phyloP scores from a whole-genome alignment of 208 protist species.

The Lotmaria passim region DNA sequence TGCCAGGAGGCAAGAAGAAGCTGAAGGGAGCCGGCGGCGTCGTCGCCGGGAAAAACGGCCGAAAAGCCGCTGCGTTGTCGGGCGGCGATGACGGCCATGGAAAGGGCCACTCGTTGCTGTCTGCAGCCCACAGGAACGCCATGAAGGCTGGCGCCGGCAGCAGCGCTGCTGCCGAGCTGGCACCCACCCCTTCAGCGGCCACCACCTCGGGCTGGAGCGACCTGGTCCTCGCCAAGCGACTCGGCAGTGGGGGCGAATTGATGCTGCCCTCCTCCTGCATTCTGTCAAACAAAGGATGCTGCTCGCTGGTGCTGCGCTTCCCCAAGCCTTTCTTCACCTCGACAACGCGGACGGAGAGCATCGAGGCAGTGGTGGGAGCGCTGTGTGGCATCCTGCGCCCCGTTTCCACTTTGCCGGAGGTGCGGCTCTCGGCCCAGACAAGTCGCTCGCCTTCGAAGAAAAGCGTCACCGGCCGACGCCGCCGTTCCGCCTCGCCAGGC shows the following conservation, averaged over 20 bases:
- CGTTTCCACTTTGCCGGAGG: constrained; percentile 22
- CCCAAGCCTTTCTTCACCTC: constrained; percentile 44
- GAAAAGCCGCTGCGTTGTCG: neutral
- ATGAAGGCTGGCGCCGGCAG: neutral
- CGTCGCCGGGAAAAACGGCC: neutral
- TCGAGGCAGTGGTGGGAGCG: constrained; percentile 76
- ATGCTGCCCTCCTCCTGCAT: constrained; percentile 72
- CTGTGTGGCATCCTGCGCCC: constrained; percentile 69
- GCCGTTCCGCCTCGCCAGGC: constrained; percentile 20
- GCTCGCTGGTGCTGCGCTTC: constrained; percentile 77
- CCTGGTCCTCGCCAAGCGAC: constrained; percentile 56
- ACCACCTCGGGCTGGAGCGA: constrained; percentile 30
- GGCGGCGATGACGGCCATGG: neutral
- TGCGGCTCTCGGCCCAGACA: constrained; percentile 20
- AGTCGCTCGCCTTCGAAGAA: constrained; percentile 10
- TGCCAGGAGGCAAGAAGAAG: neutral
- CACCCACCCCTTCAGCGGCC: neutral
- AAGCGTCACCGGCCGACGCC: neutral
- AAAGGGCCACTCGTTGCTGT: neutral
- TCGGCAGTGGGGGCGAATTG: constrained; percentile 69
- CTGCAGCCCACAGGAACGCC: neutral
- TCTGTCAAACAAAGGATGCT: constrained; percentile 49
- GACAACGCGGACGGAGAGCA: constrained; percentile 55
- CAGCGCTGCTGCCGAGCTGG: neutral
- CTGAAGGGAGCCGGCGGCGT: neutral